These are phyloP conservation scores for Ceratocystis harringtonii DNA, from an alignment of 2,329 filamentous ascomycete genomes.

Conservation along the genomic window DNA sequence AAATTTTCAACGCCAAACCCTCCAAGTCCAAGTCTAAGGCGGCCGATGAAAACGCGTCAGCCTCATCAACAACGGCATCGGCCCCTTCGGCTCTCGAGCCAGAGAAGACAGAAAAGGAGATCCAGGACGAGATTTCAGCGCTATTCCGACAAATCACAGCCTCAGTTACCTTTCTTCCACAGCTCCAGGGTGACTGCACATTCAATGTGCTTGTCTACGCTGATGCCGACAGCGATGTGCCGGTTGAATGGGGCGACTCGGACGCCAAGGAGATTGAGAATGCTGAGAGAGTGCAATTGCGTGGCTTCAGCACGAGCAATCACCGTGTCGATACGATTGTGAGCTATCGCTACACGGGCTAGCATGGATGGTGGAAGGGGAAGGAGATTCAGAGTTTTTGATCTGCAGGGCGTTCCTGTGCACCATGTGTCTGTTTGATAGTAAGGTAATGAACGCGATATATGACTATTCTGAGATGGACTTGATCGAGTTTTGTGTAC, in stretches of 20 bases:
- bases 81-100: constrained; percentile 21
- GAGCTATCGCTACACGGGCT: constrained; percentile 45
- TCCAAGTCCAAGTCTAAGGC: constrained; percentile 37
- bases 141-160: constrained; percentile 97
- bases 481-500: neutral
- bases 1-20: constrained; percentile 27
- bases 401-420: neutral
- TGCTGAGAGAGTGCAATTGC: constrained; percentile 85
- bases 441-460: neutral
- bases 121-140: constrained; percentile 88
- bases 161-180: constrained; percentile 89
- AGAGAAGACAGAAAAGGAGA: constrained; percentile 84
- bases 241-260: constrained; percentile 95
- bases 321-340: constrained; percentile 92
- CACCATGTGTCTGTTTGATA: constrained; percentile 3
- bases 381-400: neutral
- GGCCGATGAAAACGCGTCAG: constrained; percentile 46
- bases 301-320: constrained; percentile 89
- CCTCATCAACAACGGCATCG: constrained; percentile 4
- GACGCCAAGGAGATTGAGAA: constrained; percentile 94
- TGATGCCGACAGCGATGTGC: constrained; percentile 89
- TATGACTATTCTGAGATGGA: neutral
- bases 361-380: neutral
- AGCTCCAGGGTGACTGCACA: constrained; percentile 79
- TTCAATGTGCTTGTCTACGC: constrained; percentile 98